Evolutionary conservation across 768 basidiomycete species (phyloP), one percentile per base, ranked within the genome.

Genomic region (Psilocybe sp.): DNA sequence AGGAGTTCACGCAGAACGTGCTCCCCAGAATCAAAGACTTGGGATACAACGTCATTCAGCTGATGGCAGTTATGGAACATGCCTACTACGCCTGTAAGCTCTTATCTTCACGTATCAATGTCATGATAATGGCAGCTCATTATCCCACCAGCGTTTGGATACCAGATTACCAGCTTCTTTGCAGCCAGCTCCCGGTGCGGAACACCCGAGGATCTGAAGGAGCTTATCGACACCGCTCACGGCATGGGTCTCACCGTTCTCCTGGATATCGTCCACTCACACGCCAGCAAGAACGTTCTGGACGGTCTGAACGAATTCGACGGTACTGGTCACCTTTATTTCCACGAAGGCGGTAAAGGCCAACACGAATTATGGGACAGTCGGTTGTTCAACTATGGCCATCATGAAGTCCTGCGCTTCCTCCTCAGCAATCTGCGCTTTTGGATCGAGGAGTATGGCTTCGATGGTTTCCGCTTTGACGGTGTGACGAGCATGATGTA

Each of bases 401-500:
- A 80, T 46, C 93, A 98, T 64, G 97, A 99, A 69, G 97, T 98
- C 31, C 68, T 98, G 31, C 80, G 97, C 18, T 99, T 99, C 78
- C 73, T 99, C 49, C 73, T 98, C 57, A 95, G 93, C 65, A 99
- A 99, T 66, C 71, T 98, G 40, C 83, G 96, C 16, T 99, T 86
- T 76, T 99, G 86, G 75, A 82, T 98, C 69, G 96, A 99, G 51
- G 89, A 92, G 63, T 99, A 89, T 69, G 81, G 80, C 58, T 98
- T 99, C 65, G 97, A 98, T 60, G 97, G 97, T 10, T 99, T 98
- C 81, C 76, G 97, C 38, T 99, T 99, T 64, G 97, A 99, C 58
- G 97, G 97, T 20, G 97, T 99, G 42, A 99, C 97, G 3, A 95
- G 92, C 63, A 98, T 98, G 96, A 95, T 99, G 92, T 99, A 98